Conservation (phyloP, 306 rosid genomes). For the Cicer chorassanicum region DNA sequence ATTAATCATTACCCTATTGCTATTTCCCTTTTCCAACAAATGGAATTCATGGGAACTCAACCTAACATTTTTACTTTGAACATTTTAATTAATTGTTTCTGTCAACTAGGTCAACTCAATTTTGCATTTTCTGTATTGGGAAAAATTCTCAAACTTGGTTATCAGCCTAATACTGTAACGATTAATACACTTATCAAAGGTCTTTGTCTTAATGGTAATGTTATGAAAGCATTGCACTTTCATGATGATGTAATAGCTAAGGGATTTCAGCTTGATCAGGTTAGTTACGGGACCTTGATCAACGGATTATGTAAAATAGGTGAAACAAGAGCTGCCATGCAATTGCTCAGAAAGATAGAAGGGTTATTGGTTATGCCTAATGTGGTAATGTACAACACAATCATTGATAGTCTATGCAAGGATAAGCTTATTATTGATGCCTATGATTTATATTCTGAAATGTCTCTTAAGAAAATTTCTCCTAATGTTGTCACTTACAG, state of each 20-base stretch:
- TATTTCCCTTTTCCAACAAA: constrained; percentile 10
- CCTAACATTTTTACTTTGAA: neutral
- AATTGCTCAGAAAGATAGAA: neutral
- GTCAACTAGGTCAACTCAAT: neutral
- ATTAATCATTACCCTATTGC: constrained; percentile 12
- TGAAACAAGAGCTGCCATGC: neutral
- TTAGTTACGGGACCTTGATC: neutral
- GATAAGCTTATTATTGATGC: too few relatives aligned
- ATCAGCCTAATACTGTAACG: neutral
- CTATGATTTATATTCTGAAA: too few relatives aligned
- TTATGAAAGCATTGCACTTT: too few relatives aligned
- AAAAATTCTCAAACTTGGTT: neutral
- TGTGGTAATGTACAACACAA: neutral
- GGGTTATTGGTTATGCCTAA: neutral
- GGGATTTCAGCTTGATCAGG: too few relatives aligned
- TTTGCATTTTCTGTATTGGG: constrained; percentile 12
- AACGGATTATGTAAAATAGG: neutral
- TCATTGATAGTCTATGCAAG: neutral
- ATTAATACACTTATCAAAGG: neutral
- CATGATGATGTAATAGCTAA: too few relatives aligned
- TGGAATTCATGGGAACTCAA: neutral
- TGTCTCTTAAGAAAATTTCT: too few relatives aligned
- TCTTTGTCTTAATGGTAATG: neutral
- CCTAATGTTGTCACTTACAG: too few relatives aligned
- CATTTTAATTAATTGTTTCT: constrained; percentile 17